Evolutionary conservation across 208 protist species (phyloP).

Genomic region (Trypanosoma platydactyli): DNA sequence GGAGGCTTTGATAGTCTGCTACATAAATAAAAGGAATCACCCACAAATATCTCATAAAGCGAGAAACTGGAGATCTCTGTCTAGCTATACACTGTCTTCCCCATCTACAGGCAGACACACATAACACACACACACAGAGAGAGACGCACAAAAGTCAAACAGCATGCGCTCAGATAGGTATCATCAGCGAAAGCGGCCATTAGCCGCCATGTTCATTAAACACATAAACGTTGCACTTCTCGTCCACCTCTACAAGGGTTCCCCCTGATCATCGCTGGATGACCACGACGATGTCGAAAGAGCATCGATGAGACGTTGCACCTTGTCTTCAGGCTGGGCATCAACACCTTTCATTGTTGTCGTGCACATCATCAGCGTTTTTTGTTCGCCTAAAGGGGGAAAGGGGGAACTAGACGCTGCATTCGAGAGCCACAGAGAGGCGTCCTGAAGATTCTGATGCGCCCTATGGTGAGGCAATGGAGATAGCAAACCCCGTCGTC

Average conservation of each 20-base stretch:
- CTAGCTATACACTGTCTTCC: too few species aligned
- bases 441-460: neutral
- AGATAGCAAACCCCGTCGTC: slow-evolving; percentile 4
- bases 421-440: neutral
- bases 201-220: neutral
- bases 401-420: neutral
- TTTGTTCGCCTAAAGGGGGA: slow-evolving; percentile 1
- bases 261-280: slow-evolving; percentile 21
- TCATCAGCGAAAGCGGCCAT: neutral
- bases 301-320: slow-evolving; percentile 46
- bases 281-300: slow-evolving; percentile 78
- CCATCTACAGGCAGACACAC: slow-evolving; percentile 3
- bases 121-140: slow-evolving; percentile 1
- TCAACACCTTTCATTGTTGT: neutral
- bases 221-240: neutral
- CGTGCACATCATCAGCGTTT: neutral
- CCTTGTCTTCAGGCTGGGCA: slow-evolving; percentile 2
- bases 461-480: neutral
- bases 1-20: too few species aligned
- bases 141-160: neutral
- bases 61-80: too few species aligned
- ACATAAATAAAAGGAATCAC: too few species aligned
- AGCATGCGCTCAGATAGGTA: neutral
- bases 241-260: neutral
- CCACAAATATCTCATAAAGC: too few species aligned